Percentiles rank a stretch among this genome's conserved stretches.
Conservation (phyloP, 1,139 yeast genomes). For the Candida sanyaensis region DNA sequence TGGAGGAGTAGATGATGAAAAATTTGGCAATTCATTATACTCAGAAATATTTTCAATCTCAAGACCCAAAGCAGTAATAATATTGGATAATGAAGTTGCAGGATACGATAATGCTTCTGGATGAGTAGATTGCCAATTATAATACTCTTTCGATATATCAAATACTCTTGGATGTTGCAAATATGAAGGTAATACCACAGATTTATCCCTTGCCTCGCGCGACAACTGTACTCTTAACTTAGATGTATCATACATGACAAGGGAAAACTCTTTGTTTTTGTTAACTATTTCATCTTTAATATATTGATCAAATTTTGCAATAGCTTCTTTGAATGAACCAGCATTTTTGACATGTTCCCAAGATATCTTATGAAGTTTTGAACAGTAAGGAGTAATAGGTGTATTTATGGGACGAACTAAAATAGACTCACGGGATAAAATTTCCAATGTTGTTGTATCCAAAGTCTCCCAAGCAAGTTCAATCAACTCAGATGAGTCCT, state of each 20-base stretch:
- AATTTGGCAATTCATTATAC: conserved; percentile 8
- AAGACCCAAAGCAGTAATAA: conserved; percentile 62
- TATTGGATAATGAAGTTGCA: conserved; percentile 49
- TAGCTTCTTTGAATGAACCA: conserved; percentile 60
- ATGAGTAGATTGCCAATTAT: conserved; percentile 65
- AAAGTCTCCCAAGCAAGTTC: conserved; percentile 67
- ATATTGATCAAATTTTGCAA: conserved; percentile 51
- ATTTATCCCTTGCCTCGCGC: conserved; percentile 79
- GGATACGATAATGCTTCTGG: conserved; percentile 62
- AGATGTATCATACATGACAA: conserved; percentile 69
- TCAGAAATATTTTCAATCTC: conserved; percentile 28
- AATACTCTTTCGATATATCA: conserved; percentile 73
- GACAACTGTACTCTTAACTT: conserved; percentile 76
- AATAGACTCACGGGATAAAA: conserved; percentile 40
- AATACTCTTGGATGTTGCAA: conserved; percentile 76
- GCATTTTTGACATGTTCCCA: conserved; percentile 66
- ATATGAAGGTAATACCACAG: conserved; percentile 70
- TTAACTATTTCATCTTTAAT: conserved; percentile 46
- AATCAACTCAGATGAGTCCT: conserved; percentile 65
- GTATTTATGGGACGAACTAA: conserved; percentile 66
- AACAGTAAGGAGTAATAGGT: conserved; percentile 66
- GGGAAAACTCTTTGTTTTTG: conserved; percentile 55
- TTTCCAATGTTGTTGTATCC: conserved; percentile 36
- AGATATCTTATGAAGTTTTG: conserved; percentile 51
- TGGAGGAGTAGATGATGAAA: conserved; percentile 11